Conservation (phyloP, 2,329 filamentous ascomycete genomes). For the Gliomastix tumulicola region DNA sequence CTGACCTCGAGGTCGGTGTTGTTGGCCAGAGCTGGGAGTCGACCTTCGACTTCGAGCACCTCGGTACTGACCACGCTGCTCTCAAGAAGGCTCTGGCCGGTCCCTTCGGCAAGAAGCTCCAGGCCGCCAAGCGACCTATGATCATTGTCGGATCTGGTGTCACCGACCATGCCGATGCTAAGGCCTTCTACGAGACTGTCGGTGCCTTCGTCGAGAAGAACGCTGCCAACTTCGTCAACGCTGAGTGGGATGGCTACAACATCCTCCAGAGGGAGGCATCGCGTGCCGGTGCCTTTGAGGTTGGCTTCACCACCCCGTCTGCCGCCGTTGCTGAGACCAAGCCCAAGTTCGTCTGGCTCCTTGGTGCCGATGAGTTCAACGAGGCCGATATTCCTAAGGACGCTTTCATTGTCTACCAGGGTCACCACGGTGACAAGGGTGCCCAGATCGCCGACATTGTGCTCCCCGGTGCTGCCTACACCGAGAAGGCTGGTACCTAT, state of each 20-base stretch:
- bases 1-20: slow-evolving; percentile 86
- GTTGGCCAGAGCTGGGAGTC: slow-evolving; percentile 88
- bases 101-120: slow-evolving; percentile 87
- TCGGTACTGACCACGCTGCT: slow-evolving; percentile 70
- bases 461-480: slow-evolving; percentile 91
- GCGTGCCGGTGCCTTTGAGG: slow-evolving; percentile 86
- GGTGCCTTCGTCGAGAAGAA: slow-evolving; percentile 92
- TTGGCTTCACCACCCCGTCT: slow-evolving; percentile 88
- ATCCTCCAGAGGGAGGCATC: slow-evolving; percentile 91
- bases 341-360: slow-evolving; percentile 93
- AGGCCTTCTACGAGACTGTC: slow-evolving; percentile 87
- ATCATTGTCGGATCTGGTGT: slow-evolving; percentile 92
- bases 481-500: slow-evolving; percentile 92
- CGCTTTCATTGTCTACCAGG: slow-evolving; percentile 95
- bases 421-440: slow-evolving; percentile 91
- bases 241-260: slow-evolving; percentile 97
- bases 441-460: slow-evolving; percentile 91
- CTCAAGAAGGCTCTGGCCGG: slow-evolving; percentile 82
- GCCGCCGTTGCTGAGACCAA: slow-evolving; percentile 73
- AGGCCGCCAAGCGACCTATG: slow-evolving; percentile 85
- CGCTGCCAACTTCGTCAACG: slow-evolving; percentile 75
- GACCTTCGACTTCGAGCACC: slow-evolving; percentile 91
- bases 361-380: slow-evolving; percentile 87
- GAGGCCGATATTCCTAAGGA: slow-evolving; percentile 87
- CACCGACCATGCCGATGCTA: slow-evolving; percentile 84